Base-by-base conservation (phyloP, 2,329 filamentous ascomycete genomes). In the Hypoxylon sp. region DNA sequence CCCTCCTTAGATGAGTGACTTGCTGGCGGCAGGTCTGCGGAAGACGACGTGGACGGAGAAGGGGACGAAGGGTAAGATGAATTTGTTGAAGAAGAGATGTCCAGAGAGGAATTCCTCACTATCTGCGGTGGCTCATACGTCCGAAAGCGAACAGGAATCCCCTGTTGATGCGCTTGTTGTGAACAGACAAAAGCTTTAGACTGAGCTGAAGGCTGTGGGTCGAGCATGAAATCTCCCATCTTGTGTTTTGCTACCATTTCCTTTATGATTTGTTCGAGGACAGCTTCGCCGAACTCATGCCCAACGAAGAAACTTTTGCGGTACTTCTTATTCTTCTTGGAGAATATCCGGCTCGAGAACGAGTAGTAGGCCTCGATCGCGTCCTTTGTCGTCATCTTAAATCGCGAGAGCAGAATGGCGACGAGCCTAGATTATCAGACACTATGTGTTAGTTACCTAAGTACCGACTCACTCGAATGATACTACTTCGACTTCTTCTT, bases 371-470 rank as follows among this genome's bases (percentile, higher is more conserved):
- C 79, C 2, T 75, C 63, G 14, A 84, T 80, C 31, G 82, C 84
- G 17, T 85, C 80, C 24, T 77, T 67, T 8, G 84, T 78, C 26
- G 77, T 79, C 81, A 86, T 83, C 31, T 80, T 73, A 0, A 86
- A 74, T 2, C 82, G 79, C 1, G 83, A 83, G 4, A 85, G 78
- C 78, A 86, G 82, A 35, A 86, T 80, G 2, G 84, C 83, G 9
- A 85, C 81, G 8, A 85, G 74, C 0, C 83, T 84, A 60, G 35
- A 37, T 63, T 22, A 57, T 50, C 57, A 50, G 6, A 61, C 17
- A 8, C 19, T 8, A 33, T 22, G 13, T 11, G 60, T 63, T 63
- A 63, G 60, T 44, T 19, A 22, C n/a, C n/a, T n/a, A 57, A 51
- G 8, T 17, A 9, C 10, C 39, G 31, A 6, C n/a, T 57, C 29